These are phyloP conservation scores for Aphanomyces stellatus DNA, from an alignment of 352 stramenopile species.

Conservation along the genomic window DNA sequence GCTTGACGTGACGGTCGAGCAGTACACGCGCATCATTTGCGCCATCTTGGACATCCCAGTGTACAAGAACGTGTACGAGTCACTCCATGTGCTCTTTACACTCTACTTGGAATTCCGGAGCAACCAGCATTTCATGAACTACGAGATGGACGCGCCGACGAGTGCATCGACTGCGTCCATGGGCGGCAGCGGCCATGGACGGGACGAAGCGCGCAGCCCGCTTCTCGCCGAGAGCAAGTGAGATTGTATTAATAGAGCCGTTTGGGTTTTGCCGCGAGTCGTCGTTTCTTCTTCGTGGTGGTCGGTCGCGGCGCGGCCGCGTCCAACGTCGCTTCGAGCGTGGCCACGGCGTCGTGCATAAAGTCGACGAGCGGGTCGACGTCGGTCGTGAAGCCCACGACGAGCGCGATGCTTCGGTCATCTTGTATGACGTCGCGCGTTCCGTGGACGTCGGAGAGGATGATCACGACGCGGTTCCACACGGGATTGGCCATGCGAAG, in stretches of 20 bases:
- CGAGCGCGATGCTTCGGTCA: neutral
- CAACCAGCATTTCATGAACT: conserved; percentile 92
- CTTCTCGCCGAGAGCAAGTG: neutral
- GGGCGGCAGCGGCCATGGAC: neutral
- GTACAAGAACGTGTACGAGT: conserved; percentile 92
- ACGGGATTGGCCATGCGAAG: conserved; percentile 66
- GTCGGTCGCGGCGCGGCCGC: too few species aligned
- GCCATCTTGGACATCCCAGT: conserved; percentile 93
- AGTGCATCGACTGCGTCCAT: neutral
- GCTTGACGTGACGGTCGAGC: conserved; percentile 88
- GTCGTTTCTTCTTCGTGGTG: too few species aligned
- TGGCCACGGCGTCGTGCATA: neutral
- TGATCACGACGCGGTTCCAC: conserved; percentile 76
- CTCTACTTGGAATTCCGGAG: conserved; percentile 89
- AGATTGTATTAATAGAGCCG: neutral
- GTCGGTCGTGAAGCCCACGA: conserved; percentile 15
- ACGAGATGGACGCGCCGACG: conserved; percentile 30
- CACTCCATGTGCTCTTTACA: conserved; percentile 92
- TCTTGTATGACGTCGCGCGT: neutral
- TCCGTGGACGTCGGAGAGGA: conserved; percentile 31
- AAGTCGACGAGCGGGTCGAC: conserved; percentile 11
- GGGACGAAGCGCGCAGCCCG: neutral
- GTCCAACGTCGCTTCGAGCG: conserved; percentile 1
- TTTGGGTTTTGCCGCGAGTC: too few species aligned
- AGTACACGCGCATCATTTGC: conserved; percentile 90